phyloP scores from a whole-genome alignment of 2,329 filamentous ascomycete species.

The Colletotrichum sp. region DNA sequence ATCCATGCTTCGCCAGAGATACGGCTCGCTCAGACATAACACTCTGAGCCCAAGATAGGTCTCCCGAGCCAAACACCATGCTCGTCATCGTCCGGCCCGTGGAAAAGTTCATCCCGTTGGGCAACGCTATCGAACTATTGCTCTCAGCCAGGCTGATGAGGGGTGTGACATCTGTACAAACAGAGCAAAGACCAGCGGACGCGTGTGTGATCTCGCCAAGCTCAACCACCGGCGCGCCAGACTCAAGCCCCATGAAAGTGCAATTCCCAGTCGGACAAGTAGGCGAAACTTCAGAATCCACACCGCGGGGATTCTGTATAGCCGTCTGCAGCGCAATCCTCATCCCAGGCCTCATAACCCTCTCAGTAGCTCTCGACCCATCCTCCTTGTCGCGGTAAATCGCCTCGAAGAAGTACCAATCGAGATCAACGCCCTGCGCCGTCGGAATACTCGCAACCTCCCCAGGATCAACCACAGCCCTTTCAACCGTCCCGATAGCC shows the following conservation, averaged over 20 bases:
- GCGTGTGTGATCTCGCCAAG: neutral
- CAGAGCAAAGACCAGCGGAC: neutral
- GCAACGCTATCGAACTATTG: neutral
- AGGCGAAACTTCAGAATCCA: neutral
- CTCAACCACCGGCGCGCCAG: neutral
- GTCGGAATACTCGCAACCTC: neutral
- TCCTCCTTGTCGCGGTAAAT: neutral
- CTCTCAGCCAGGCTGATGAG: neutral
- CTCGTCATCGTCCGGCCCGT: fast-evolving
- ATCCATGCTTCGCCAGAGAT: fast-evolving
- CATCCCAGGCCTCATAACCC: neutral
- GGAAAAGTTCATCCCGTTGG: neutral
- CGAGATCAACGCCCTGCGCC: neutral
- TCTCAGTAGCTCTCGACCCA: fast-evolving
- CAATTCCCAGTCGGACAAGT: neutral
- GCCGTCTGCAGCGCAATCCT: neutral
- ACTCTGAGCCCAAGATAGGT: neutral
- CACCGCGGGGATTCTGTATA: neutral
- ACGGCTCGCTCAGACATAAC: neutral
- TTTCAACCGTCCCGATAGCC: neutral
- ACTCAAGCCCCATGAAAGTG: neutral
- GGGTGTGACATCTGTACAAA: neutral
- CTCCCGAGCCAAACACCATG: neutral
- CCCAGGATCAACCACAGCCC: fast-evolving
- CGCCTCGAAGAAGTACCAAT: neutral